phyloP scores from a whole-genome alignment of 1,139 yeast genomes.

The Suhomyces yuchorum region DNA sequence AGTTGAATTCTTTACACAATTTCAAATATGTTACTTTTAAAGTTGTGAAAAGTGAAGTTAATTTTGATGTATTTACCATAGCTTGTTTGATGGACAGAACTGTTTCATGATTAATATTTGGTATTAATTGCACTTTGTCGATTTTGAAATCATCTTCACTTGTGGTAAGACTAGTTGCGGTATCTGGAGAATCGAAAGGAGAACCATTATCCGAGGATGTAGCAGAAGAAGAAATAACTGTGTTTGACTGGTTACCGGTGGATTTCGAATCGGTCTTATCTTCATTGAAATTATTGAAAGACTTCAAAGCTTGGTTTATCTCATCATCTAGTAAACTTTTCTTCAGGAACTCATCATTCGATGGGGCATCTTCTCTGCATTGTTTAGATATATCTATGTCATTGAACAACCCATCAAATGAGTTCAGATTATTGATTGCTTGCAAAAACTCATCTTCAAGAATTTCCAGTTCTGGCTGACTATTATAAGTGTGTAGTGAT shows the following conservation, averaged over 20 bases:
- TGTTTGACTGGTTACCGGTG: neutral
- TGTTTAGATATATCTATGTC: neutral
- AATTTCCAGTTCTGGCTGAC: neutral
- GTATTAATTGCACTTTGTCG: conserved; percentile 1
- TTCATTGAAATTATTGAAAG: conserved; percentile 23
- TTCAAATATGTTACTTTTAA: conserved; percentile 38
- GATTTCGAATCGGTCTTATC: conserved; percentile 5
- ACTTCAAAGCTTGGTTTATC: conserved; percentile 23
- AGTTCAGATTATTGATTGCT: neutral
- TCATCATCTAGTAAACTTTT: conserved; percentile 22
- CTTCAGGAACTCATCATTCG: neutral
- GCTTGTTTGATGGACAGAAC: conserved; percentile 29
- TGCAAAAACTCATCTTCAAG: neutral
- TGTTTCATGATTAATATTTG: conserved; percentile 22
- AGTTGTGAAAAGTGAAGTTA: conserved; percentile 34
- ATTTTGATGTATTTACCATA: conserved; percentile 31
- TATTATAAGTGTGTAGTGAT: neutral
- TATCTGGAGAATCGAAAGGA: conserved; percentile 22
- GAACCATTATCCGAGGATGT: conserved; percentile 17
- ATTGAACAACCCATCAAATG: neutral
- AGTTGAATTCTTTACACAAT: conserved; percentile 41
- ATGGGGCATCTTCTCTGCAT: neutral
- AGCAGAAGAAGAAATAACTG: conserved; percentile 11
- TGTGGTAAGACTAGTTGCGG: conserved; percentile 18
- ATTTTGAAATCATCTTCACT: conserved; percentile 16